These are phyloP conservation scores for Poterioochromonas sp. DNA, from an alignment of 352 stramenopile genomes.

Conservation along the genomic window DNA sequence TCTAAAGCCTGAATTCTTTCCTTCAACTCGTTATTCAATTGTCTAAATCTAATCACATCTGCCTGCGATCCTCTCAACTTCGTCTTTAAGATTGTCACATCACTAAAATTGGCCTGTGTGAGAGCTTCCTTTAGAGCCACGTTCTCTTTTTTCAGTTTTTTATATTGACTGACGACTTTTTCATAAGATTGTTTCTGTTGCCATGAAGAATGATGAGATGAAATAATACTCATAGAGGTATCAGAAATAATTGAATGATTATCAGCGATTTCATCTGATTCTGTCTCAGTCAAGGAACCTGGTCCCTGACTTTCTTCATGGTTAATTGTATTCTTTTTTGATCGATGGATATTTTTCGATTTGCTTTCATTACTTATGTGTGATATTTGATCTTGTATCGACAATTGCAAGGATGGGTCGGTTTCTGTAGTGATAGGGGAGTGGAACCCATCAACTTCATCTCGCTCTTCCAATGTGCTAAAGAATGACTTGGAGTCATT, in stretches of 20 bases:
- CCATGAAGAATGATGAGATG: too few relatives aligned
- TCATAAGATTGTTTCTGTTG: not conserved
- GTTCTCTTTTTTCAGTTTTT: not conserved
- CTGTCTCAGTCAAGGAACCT: too few relatives aligned
- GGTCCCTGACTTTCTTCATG: too few relatives aligned
- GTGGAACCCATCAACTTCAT: too few relatives aligned
- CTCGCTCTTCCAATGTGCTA: too few relatives aligned
- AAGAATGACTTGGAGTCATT: too few relatives aligned
- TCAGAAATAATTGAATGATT: not conserved
- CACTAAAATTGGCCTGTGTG: not conserved
- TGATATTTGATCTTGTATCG: too few relatives aligned
- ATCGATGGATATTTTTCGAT: too few relatives aligned
- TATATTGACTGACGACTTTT: not conserved
- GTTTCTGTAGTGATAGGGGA: too few relatives aligned
- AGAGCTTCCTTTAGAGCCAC: not conserved
- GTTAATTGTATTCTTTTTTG: too few relatives aligned
- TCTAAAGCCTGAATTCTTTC: not conserved
- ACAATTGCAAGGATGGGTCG: too few relatives aligned
- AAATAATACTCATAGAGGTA: not conserved
- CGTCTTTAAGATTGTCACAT: not conserved
- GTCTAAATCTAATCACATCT: not conserved
- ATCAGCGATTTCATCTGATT: not conserved
- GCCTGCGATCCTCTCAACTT: not conserved
- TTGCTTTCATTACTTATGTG: too few relatives aligned
- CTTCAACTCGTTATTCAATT: not conserved